A percentile compares a stretch with the other conserved stretches of the same genome.
phyloP scores from a whole-genome alignment of 306 rosid genomes.

The Chamaecrista fasciculata region DNA sequence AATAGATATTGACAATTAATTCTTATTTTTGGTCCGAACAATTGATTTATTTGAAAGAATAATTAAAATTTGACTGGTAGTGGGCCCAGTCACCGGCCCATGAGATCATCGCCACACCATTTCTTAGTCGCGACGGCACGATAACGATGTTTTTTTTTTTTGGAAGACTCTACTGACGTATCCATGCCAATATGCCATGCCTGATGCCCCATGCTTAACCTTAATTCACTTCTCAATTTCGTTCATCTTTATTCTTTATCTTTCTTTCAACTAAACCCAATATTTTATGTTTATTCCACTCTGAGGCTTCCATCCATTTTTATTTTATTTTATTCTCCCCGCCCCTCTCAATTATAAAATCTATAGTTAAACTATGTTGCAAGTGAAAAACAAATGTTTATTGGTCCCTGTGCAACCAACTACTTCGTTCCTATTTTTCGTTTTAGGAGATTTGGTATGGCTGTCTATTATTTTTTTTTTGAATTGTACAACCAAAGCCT shows the following conservation, averaged over 20 bases:
- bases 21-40: too few species aligned
- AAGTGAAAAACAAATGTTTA: not conserved
- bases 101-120: conserved; percentile 34
- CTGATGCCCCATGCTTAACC: too few species aligned
- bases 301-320: not conserved
- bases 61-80: not conserved
- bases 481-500: too few species aligned
- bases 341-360: too few species aligned
- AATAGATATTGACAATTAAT: not conserved
- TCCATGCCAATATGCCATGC: not conserved
- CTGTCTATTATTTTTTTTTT: not conserved
- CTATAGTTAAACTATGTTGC: not conserved
- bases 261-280: conserved; percentile 30
- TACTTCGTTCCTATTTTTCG: not conserved
- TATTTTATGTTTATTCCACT: conserved; percentile 27
- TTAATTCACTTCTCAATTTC: too few species aligned
- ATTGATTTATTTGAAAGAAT: conserved; percentile 21
- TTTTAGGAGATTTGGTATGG: not conserved
- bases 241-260: too few species aligned
- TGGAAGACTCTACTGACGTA: conserved; percentile 27
- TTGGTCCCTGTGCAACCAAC: not conserved
- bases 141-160: conserved; percentile 39
- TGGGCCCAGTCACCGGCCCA: conserved; percentile 55
- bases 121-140: conserved; percentile 57
- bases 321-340: not conserved